These are phyloP conservation scores for Candida krabiensis DNA, from an alignment of 805 yeast genomes.

Conservation along the genomic window DNA sequence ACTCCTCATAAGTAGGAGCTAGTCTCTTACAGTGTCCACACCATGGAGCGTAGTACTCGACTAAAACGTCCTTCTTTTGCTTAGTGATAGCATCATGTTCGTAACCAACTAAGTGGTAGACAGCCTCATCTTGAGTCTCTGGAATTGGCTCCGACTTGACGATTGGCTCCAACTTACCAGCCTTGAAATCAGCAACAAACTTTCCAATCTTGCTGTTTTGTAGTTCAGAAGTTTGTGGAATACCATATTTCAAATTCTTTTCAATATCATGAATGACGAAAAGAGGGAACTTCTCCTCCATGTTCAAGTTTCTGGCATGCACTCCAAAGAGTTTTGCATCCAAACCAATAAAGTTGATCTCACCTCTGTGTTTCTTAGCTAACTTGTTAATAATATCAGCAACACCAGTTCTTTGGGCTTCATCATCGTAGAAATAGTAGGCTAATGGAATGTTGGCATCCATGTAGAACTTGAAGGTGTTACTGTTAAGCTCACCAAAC, in stretches of 20 bases:
- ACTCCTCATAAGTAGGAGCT: constrained; percentile 85
- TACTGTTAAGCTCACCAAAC: constrained; percentile 84
- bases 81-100: constrained; percentile 70
- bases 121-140: constrained; percentile 68
- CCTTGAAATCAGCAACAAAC: constrained; percentile 62
- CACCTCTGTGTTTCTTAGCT: constrained; percentile 77
- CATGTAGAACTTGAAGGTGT: constrained; percentile 75
- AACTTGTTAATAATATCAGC: constrained; percentile 53
- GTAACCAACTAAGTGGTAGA: constrained; percentile 76
- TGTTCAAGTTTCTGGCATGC: constrained; percentile 84
- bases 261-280: constrained; percentile 79
- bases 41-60: constrained; percentile 96
- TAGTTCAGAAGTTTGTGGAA: constrained; percentile 56
- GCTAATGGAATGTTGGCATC: constrained; percentile 74
- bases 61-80: constrained; percentile 70
- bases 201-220: constrained; percentile 53
- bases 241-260: constrained; percentile 74
- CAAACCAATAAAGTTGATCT: constrained; percentile 83
- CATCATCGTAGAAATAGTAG: constrained; percentile 77
- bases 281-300: constrained; percentile 85
- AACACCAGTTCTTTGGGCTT: constrained; percentile 62
- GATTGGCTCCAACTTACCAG: constrained; percentile 67
- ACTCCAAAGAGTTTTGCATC: constrained; percentile 78
- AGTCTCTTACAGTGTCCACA: constrained; percentile 94
- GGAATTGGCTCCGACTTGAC: constrained; percentile 88